Percentiles rank a stretch among this genome's conserved stretches.
These are phyloP conservation scores for Buddleja alternifolia DNA, from an alignment of 257 asterid species.

Conservation along the genomic window DNA sequence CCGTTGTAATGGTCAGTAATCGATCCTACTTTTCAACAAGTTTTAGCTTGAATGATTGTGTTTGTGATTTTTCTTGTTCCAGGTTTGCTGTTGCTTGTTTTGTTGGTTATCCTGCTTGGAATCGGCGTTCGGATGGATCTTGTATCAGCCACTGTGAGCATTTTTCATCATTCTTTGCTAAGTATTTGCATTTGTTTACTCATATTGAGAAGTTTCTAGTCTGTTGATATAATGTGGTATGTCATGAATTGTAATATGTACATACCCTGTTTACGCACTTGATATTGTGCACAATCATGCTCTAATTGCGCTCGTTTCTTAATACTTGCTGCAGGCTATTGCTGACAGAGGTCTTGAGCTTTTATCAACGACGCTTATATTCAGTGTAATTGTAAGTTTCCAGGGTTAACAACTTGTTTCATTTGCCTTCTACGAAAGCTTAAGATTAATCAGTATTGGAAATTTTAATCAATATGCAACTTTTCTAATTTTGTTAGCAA, in stretches of 20 bases:
- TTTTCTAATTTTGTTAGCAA: background rate
- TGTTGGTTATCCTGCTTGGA: constrained; percentile 67
- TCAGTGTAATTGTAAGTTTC: constrained; percentile 74
- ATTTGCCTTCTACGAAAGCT: constrained; percentile 2
- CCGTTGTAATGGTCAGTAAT: constrained; percentile 74
- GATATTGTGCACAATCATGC: constrained; percentile 3
- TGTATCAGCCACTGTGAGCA: constrained; percentile 70
- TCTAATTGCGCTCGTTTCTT: background rate
- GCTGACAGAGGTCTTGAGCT: constrained; percentile 96
- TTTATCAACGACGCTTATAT: constrained; percentile 66
- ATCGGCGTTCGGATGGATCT: constrained; percentile 68
- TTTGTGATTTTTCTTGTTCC: background rate
- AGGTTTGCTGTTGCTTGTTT: constrained; percentile 66
- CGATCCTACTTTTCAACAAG: background rate
- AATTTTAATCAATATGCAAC: background rate
- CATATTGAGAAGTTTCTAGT: background rate
- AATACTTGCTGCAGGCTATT: constrained; percentile 68
- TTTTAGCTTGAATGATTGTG: constrained; percentile 16
- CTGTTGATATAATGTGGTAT: background rate
- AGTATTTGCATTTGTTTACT: background rate
- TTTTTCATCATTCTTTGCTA: background rate
- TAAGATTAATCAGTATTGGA: too few species aligned
- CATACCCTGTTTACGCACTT: too few species aligned
- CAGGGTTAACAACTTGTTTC: constrained; percentile 19
- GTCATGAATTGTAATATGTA: background rate